Percentiles rank a stretch among this genome's conserved stretches.
These are phyloP conservation scores for Cubamyces lactineus DNA, from an alignment of 768 basidiomycete species.

Conservation along the genomic window DNA sequence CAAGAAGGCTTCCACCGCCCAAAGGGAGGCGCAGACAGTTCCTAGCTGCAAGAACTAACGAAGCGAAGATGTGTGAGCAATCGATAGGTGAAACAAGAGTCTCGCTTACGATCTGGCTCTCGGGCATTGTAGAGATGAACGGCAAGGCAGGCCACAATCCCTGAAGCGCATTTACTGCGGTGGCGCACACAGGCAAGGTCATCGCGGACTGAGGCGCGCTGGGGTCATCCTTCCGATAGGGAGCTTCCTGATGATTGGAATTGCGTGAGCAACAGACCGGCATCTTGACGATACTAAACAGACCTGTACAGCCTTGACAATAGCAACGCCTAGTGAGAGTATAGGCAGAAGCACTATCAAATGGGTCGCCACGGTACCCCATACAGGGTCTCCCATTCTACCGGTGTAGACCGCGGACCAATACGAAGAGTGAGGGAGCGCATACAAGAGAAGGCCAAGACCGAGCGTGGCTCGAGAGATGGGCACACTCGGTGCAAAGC, in stretches of 20 bases:
- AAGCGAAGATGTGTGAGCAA: not conserved
- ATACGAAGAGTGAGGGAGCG: conserved; percentile 64
- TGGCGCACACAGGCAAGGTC: conserved; percentile 32
- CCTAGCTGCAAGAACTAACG: conserved; percentile 26
- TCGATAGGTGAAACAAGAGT: not conserved
- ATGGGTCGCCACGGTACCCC: conserved; percentile 66
- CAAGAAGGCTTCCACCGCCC: conserved; percentile 24
- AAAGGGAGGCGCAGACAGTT: conserved; percentile 18
- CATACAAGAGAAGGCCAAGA: conserved; percentile 45
- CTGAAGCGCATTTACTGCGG: conserved; percentile 32
- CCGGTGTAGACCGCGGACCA: conserved; percentile 66
- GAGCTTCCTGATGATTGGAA: conserved; percentile 15
- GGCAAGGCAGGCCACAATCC: conserved; percentile 32
- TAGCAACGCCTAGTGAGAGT: conserved; percentile 51
- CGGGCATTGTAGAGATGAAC: conserved; percentile 15
- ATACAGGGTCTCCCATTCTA: conserved; percentile 51
- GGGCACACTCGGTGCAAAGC: conserved; percentile 39
- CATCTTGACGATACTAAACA: conserved; percentile 22
- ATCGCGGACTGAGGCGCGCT: conserved; percentile 29
- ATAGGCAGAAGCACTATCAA: conserved; percentile 58
- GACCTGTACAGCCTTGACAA: conserved; percentile 47
- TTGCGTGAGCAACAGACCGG: not conserved
- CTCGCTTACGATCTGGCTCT: conserved; percentile 15
- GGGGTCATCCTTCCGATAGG: conserved; percentile 18
- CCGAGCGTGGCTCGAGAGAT: conserved; percentile 39